Evolutionary conservation across 352 stramenopile species (phyloP), one percentile per base, ranked within the genome.

Genomic region (Albugo candida): DNA sequence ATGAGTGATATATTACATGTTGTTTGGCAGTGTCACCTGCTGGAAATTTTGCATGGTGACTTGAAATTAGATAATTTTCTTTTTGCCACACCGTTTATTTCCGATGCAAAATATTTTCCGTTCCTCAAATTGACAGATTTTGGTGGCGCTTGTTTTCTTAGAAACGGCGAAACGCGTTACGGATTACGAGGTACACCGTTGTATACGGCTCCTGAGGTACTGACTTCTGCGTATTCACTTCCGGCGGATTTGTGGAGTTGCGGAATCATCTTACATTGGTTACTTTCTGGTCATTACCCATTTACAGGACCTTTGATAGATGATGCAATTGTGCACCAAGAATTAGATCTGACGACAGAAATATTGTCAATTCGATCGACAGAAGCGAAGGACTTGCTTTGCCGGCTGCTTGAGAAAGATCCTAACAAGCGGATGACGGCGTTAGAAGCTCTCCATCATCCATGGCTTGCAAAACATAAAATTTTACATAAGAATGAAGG

Each of bases 31-130:
- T 86, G 73, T 41, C 73, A 86, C 56, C 58, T 81, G 38, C 55
- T 86, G 36, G 56, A 56, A 6, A 86, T 86, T 51, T 49, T 86
- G 14, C 73, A 83, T 44, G 56, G 70, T 51, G 73, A 86, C 40
- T 56, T 86, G 31, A 86, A 86, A 48, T 70, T 86, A 34, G 73
- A 83, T 53, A 86, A 86, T 54, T 86, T 86, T 21, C 41, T 86
- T 17, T 83, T 83, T 48, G 73, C 70, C 8, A 31, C 24, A 31
- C 24, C 24, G 24, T 31, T 31, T 31, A 31, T 8, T 31, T 31
- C 24, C 24, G 73, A 83, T 47, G 40, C 38, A 2, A 62, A 67
- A 16, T 59, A 74, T 10, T 61, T 63, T 17, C 83, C 70, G 40
- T 70, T 72, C 13, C 62, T 86, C 41, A 86, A 86, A 49, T 55